Evolutionary conservation across 2,329 filamentous ascomycete species (phyloP).

Genomic region (Penicillium oxalicum): DNA sequence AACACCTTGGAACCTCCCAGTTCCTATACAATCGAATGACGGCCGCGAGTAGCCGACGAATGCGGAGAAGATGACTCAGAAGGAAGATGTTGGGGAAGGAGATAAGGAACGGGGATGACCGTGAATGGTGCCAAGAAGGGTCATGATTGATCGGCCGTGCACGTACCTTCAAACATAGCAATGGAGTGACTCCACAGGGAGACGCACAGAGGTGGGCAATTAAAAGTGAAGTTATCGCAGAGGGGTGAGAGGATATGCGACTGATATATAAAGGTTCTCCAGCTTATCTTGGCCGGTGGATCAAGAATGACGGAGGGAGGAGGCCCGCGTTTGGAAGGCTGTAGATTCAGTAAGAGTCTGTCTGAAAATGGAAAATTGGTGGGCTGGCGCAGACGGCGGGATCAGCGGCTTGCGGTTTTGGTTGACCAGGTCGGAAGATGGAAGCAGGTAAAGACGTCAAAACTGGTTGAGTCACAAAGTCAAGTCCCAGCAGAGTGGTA

Average conservation of each 20-base stretch:
- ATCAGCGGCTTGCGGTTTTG: conserved; percentile 12
- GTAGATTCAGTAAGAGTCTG: background rate
- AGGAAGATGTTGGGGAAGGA: conserved; percentile 9
- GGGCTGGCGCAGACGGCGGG: conserved; percentile 5
- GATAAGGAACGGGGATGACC: conserved; percentile 6
- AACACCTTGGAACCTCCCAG: background rate
- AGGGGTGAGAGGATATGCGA: too few relatives aligned
- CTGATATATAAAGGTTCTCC: too few relatives aligned
- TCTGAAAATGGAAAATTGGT: background rate
- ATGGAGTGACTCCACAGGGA: conserved; percentile 1
- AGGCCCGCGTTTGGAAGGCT: background rate
- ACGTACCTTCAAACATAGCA: conserved; percentile 18
- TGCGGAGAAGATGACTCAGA: background rate
- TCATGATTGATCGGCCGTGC: conserved; percentile 2
- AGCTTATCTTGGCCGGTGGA: background rate
- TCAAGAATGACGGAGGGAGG: background rate
- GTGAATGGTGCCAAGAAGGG: conserved; percentile 12
- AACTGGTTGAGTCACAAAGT: too few relatives aligned
- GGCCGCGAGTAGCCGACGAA: conserved; percentile 2
- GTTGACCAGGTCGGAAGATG: conserved; percentile 4
- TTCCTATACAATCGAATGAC: background rate
- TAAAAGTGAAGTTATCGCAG: too few relatives aligned
- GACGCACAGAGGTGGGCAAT: background rate
- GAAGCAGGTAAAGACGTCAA: too few relatives aligned
- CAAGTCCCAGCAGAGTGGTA: too few relatives aligned